These are phyloP conservation scores for Wolfiporia cocos DNA, from an alignment of 1,284 basidiomycete genomes.

Conservation along the genomic window DNA sequence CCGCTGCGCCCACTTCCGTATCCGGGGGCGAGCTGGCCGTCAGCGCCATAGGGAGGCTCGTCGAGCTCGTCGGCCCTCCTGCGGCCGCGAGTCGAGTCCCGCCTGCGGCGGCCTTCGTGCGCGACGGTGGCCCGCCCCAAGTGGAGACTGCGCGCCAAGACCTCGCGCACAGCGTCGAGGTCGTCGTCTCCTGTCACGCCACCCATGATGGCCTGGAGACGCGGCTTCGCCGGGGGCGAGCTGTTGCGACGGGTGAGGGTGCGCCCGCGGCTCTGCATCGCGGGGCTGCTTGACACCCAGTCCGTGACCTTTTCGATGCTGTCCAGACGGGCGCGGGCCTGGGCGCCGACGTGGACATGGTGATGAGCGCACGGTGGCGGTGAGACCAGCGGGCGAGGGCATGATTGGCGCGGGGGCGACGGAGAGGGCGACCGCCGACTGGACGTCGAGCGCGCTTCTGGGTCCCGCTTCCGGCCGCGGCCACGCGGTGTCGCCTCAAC, in stretches of 20 bases:
- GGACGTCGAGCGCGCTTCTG: constrained; percentile 22
- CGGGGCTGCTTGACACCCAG: constrained; percentile 28
- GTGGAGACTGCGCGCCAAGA: constrained; percentile 9
- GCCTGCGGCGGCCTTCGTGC: constrained; percentile 10
- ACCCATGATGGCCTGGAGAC: constrained; percentile 13
- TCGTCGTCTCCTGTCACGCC: constrained; percentile 11
- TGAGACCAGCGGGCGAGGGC: constrained; percentile 11
- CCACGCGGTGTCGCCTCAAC: constrained; percentile 19
- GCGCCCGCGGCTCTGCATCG: constrained; percentile 14
- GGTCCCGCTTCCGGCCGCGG: constrained; percentile 22
- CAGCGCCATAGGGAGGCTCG: constrained; percentile 8
- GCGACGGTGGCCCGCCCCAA: constrained; percentile 2
- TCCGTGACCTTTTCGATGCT: constrained; percentile 28
- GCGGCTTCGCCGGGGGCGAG: constrained; percentile 20
- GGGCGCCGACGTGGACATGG: constrained; percentile 12
- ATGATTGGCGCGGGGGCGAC: constrained; percentile 20
- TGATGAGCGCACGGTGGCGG: constrained; percentile 6
- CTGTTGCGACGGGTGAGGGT: constrained; percentile 20
- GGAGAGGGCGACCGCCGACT: constrained; percentile 23
- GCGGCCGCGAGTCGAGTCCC: too few species aligned
- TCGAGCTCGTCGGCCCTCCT: constrained; percentile 22
- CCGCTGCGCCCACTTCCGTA: constrained; percentile 24
- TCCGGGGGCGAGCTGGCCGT: constrained; percentile 18
- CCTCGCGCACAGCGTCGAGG: constrained; percentile 12
- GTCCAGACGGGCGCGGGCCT: constrained; percentile 23